Base-by-base conservation (phyloP, 495 filamentous ascomycete genomes). In the Articulospora tetracladia region DNA sequence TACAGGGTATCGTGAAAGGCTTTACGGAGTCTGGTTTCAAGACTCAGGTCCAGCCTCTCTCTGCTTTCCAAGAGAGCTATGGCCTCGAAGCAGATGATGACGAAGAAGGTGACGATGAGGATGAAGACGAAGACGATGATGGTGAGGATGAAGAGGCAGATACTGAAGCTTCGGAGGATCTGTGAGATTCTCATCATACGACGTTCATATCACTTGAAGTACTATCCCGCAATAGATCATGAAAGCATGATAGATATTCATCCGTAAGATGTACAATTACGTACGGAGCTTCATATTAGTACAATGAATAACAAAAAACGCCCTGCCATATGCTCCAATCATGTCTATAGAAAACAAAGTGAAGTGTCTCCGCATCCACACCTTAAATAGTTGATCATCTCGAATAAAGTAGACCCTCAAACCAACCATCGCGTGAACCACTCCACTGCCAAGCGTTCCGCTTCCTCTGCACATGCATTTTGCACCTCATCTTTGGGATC, bases 41-140 rank as follows among this genome's bases (percentile, higher is more conserved):
- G 61, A 87, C 90, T 0, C 77, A 88, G 57, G 78, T 92, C 25
- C 86, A 89, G 66, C 68, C 83, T n/a, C 77, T 98, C 48, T 84
- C 86, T 55, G 82, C 85, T 57, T 98, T 96, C 70, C 84, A 95
- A 69, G 91, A 97, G 66, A 91, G 92, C 70, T 98, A 98, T 72
- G 94, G 93, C 4, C 72, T 97, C 26, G 82, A 89, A 72, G 79
- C 73, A 11, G 86, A 80, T n/a, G 85, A 84, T 2, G 87, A 82
- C 1, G 86, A 88, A 19, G 86, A 82, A 0, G 82, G 87, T 3
- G 85, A 85, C 0, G 84, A 85, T 0, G 85, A 90, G 0, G 85
- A 85, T 0, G 84, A 84, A 0, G 80, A 81, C 23, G 64, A 59
- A 17, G 47, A 50, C 20, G 44, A 49, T 26, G 56, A 52, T 36